These are phyloP conservation scores for Blastomyces parvus DNA, from an alignment of 2,329 filamentous ascomycete genomes.

Conservation along the genomic window DNA sequence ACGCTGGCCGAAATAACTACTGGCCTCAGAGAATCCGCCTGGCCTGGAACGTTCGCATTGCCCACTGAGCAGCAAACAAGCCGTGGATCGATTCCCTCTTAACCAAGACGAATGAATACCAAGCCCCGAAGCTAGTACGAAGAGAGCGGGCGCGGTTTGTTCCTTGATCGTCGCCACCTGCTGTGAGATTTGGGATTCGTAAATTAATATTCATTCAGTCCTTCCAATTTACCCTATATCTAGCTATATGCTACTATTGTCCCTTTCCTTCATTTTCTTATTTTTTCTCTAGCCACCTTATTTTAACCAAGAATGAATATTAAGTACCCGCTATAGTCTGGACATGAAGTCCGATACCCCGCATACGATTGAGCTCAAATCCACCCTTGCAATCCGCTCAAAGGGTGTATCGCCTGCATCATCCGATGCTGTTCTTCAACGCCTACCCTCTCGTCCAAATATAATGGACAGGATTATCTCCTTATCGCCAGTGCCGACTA, in stretches of 20 bases:
- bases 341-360: neutral
- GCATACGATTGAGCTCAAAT: neutral
- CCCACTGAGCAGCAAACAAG: neutral
- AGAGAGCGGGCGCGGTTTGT: neutral
- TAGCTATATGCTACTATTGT: neutral
- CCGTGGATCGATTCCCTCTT: neutral
- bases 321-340: neutral
- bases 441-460: neutral
- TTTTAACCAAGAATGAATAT: neutral
- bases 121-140: neutral
- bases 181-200: too few species aligned
- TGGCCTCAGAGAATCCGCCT: neutral
- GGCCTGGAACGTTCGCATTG: neutral
- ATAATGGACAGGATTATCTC: conserved; percentile 20
- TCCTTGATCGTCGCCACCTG: neutral
- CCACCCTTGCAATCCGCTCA: neutral
- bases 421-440: neutral
- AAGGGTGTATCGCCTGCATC: neutral
- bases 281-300: neutral
- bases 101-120: neutral
- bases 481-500: conserved; percentile 29
- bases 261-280: neutral
- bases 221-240: neutral
- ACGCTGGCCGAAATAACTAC: neutral
- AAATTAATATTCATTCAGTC: too few species aligned